These are phyloP conservation scores for Hevea brasiliensis DNA, from an alignment of 345 rosid genomes.

Conservation along the genomic window DNA sequence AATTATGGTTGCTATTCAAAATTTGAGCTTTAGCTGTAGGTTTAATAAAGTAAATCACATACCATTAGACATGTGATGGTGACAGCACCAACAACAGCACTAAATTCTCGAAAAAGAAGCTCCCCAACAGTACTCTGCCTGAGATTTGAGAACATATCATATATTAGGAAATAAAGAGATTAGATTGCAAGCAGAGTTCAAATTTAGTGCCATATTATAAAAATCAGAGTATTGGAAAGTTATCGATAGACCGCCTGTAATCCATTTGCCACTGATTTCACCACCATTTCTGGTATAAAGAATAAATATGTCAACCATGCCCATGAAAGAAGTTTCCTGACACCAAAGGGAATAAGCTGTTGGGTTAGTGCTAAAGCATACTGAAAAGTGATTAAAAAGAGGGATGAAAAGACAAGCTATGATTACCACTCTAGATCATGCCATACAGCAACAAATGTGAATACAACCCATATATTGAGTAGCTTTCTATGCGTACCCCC, in stretches of 20 bases:
- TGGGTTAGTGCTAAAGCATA: conserved; percentile 11
- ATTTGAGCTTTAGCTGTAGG: background rate
- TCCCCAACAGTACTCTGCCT: conserved; percentile 59
- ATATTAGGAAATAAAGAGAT: background rate
- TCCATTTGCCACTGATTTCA: conserved; percentile 68
- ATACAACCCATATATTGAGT: conserved; percentile 80
- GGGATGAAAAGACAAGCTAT: conserved; percentile 2
- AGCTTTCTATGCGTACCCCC: conserved; percentile 88
- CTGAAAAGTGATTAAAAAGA: background rate
- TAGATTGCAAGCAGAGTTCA: background rate
- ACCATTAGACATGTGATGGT: conserved; percentile 96
- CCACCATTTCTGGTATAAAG: conserved; percentile 85
- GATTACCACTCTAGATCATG: conserved; percentile 94
- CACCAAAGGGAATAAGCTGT: conserved; percentile 32
- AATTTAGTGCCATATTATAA: background rate
- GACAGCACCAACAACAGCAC: conserved; percentile 77
- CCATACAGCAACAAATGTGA: conserved; percentile 96
- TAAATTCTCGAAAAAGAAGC: conserved; percentile 60
- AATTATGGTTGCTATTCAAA: background rate
- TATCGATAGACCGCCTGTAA: conserved; percentile 48
- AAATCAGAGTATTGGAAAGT: too few relatives aligned
- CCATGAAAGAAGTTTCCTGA: conserved; percentile 98
- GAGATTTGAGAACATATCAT: conserved; percentile 31
- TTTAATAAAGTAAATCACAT: conserved; percentile 16
- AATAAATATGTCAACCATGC: conserved; percentile 96